Evolutionary conservation across 176 grass and related monocot species (phyloP), one percentile per base, ranked within the genome.

Genomic region (Pontederia paniculata): DNA sequence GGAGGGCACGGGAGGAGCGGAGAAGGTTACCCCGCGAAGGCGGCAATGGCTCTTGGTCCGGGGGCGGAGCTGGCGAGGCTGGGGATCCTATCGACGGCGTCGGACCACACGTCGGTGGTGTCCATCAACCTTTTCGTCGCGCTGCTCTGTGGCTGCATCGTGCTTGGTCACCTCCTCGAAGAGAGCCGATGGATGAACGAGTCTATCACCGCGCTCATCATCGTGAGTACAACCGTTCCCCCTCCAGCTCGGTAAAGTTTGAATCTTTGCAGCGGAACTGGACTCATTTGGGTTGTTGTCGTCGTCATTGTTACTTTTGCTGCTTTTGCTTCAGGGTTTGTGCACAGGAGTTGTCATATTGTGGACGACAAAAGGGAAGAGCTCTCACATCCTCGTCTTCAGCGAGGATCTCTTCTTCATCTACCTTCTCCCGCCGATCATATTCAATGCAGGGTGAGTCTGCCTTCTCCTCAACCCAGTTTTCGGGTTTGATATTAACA

Each of bases 361-460:
- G 80, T 75, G 88, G 37, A 82, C 83, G 12, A 88, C 94, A 10
- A 61, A 88, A 55, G 87, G 94, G 62, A 98, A 80, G 72, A 98
- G 83, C 80, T 98, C 94, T 11, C 94, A 84, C 68, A 67, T 98
- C 58, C 78, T 98, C 43, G 87, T 98, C 45, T 98, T 98, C 78
- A 98, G 94, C 54, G 94, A 93, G 73, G 94, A 98, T 53, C 79
- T 98, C 68, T 98, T 98, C 80, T 98, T 98, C 63, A 98, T 98
- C 19, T 98, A 98, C 79, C 86, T 98, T 55, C 87, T 98, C 0
- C 94, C 94, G 0, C 94, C 94, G 10, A 98, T 98, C 65, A 98
- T 98, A 77, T 98, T 98, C 73, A 98, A 98, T 69, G 94, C 94
- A 9, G 94, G 93, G 93, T 98, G 19, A 51, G 2, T 48, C 28